Base-by-base conservation (phyloP, 2,329 filamentous ascomycete species). In the Claviceps sp. region DNA sequence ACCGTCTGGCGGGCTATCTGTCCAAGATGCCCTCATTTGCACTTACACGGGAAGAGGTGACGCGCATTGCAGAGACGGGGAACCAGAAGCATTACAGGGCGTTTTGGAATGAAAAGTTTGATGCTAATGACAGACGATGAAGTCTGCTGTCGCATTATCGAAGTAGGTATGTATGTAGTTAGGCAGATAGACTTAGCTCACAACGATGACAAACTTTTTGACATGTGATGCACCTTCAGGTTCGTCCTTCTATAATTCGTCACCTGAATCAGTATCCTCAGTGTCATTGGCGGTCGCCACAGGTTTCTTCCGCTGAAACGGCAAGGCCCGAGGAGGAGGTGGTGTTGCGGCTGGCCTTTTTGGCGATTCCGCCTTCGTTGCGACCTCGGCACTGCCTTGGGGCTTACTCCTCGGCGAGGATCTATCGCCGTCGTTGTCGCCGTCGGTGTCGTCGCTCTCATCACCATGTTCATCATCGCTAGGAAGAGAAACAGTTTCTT, bases 21-120 rank as follows among this genome's bases (percentile, higher is more conserved):
- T 60, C 65, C n/a, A 72, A 72, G 56, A 54, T 77, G 56, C 71
- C 68, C 44, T 67, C 59, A 45, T 82, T 85, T 60, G 77, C 79
- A 68, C 67, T 86, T 56, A 80, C 78, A 11, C 68, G 73, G 0
- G 70, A 73, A 51, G 82, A 85, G 64, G 67, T 85, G 13, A 64
- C 73, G 46, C 72, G 76, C 50, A 79, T 86, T 55, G 62, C 71
- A 0, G 70, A 75, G 57, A 59, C 74, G 38, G 83, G 83, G 1
- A 69, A 69, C 57, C 61, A 79, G 69, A 82, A 82, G 67, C 78
- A 85, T 63, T 80, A 69, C 59, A 72, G 82, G 36, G 75, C 67
- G 0, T 85, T 79, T 62, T 85, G 79, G 78, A 67, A 56, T 2
- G 57, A 73, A 16, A 71, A 70, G 53, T 82, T 80, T 63, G 72